Conservation (phyloP, 139 green algal genomes). For the Closterium sp. region DNA sequence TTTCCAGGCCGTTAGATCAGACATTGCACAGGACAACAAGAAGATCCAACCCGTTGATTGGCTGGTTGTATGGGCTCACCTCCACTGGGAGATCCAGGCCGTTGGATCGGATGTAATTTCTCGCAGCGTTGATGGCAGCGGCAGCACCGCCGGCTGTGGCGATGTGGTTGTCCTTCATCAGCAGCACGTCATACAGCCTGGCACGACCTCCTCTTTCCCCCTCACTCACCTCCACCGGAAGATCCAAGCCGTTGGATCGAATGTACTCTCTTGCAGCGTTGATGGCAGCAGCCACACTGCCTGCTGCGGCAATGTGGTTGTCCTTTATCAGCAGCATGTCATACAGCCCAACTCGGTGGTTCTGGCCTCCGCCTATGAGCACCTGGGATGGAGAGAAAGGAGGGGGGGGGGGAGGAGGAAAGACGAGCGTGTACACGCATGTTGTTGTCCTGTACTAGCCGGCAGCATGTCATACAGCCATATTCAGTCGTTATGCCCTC, state of each 20-base stretch:
- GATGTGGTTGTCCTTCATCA: slow-evolving; percentile 99
- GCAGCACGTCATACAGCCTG: slow-evolving; percentile 79
- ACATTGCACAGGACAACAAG: too few relatives aligned
- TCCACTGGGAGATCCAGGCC: slow-evolving; percentile 45
- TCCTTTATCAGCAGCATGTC: slow-evolving; percentile 99
- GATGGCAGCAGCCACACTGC: slow-evolving; percentile 73
- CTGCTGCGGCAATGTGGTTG: slow-evolving; percentile 97
- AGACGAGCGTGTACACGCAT: too few relatives aligned
- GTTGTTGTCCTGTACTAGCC: too few relatives aligned
- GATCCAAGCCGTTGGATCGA: slow-evolving; percentile 10
- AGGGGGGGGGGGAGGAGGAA: too few relatives aligned
- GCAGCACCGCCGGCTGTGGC: slow-evolving; percentile 86
- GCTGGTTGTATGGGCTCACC: too few relatives aligned
- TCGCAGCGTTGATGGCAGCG: slow-evolving; percentile 54
- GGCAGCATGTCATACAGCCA: slow-evolving; percentile 84
- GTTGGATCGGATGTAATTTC: slow-evolving; percentile 60
- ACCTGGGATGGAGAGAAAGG: too few relatives aligned
- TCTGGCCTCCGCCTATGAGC: background rate
- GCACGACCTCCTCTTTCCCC: too few relatives aligned
- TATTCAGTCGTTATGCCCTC: slow-evolving; percentile 77
- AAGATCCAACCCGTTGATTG: too few relatives aligned
- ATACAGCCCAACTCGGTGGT: background rate
- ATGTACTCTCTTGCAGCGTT: slow-evolving; percentile 60
- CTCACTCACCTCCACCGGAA: slow-evolving; percentile 45
- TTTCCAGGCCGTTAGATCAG: too few relatives aligned